Evolutionary conservation across 179 eudicot species (phyloP).

Genomic region (Beta corolliflora): DNA sequence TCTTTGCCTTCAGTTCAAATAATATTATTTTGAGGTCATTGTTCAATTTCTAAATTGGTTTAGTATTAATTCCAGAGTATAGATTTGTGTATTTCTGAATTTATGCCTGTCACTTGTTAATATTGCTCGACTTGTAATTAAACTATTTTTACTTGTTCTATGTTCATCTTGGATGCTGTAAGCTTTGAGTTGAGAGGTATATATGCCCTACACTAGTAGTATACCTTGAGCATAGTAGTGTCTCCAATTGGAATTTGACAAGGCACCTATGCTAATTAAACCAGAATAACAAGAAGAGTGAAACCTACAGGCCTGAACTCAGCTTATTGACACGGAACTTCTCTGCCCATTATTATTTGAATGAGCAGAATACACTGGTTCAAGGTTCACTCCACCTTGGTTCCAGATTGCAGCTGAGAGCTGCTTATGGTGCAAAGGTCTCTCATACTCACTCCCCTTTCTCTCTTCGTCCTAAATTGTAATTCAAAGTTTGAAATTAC

Average conservation of each 20-base stretch:
- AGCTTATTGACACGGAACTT: conserved; percentile 57
- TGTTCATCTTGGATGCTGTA: conserved; percentile 8
- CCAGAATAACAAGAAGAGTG: conserved; percentile 62
- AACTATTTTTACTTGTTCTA: not conserved
- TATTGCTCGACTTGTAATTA: not conserved
- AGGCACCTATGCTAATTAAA: conserved; percentile 36
- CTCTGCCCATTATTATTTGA: conserved; percentile 60
- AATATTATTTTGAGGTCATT: not conserved
- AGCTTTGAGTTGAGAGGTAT: conserved; percentile 1
- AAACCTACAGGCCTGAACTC: conserved; percentile 57
- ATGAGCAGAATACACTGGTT: conserved; percentile 58
- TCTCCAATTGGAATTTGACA: conserved; percentile 29
- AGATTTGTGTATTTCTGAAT: too few species aligned
- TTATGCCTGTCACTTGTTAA: not conserved
- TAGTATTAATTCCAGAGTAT: too few species aligned
- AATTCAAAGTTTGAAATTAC: not conserved
- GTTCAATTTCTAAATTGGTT: too few species aligned
- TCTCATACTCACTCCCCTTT: conserved; percentile 17
- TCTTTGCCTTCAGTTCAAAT: not conserved
- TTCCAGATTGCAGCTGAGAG: conserved; percentile 61
- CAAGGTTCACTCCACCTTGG: conserved; percentile 45
- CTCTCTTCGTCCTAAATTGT: conserved; percentile 17
- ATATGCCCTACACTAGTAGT: not conserved
- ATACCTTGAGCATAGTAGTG: conserved; percentile 2
- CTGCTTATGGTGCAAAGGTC: conserved; percentile 78